These are phyloP conservation scores for Kickxella alabastrina DNA, from an alignment of 192 early-diverging fungal genomes.

Conservation along the genomic window DNA sequence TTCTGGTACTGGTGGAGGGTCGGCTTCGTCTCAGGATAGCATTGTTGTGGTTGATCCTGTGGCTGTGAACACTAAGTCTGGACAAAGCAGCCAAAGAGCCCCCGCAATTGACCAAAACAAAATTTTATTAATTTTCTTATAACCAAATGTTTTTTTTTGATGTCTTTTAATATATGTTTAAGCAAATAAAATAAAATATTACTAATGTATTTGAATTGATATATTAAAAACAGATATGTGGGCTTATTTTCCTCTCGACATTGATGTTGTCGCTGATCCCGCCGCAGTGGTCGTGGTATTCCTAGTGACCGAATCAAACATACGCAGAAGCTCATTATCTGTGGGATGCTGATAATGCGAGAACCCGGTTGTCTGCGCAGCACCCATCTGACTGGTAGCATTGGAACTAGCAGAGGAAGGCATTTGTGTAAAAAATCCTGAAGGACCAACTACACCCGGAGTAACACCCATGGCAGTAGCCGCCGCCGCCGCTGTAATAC, in stretches of 20 bases:
- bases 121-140: no score
- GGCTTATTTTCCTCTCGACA: not conserved
- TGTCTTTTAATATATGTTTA: not conserved
- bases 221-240: no score
- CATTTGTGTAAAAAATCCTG: conserved; percentile 18
- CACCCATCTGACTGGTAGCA: not conserved
- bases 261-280: not conserved
- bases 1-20: not conserved
- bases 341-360: conserved; percentile 20
- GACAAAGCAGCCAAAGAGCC: no score
- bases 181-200: not conserved
- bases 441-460: conserved; percentile 38
- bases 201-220: no score
- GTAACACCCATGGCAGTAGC: conserved; percentile 52
- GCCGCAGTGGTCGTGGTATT: not conserved
- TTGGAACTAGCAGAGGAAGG: not conserved
- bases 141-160: no score
- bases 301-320: conserved; percentile 37
- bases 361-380: conserved; percentile 4
- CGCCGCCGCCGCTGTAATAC: conserved; percentile 20
- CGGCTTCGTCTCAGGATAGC: not conserved
- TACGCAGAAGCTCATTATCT: conserved; percentile 38
- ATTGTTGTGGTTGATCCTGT: conserved; percentile 2
- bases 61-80: not conserved
- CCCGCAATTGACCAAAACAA: no score